These are phyloP conservation scores for Cladosporium sp. DNA, from an alignment of 2,329 filamentous ascomycete genomes.

Conservation along the genomic window DNA sequence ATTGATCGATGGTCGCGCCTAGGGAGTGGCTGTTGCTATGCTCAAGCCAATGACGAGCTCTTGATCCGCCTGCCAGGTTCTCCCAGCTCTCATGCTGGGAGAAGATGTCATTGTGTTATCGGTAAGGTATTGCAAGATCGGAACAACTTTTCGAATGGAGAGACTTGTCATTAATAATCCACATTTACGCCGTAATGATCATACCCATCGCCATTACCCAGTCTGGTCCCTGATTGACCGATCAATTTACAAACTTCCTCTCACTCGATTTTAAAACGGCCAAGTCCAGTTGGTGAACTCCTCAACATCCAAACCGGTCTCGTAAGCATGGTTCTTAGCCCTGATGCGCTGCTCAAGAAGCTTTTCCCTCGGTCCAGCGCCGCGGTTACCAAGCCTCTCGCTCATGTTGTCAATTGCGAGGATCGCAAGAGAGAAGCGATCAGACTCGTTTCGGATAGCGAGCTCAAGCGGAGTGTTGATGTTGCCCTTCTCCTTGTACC, in stretches of 20 bases:
- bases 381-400: conserved; percentile 57
- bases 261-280: conserved; percentile 40
- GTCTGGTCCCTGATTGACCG: too few species aligned
- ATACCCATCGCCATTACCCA: too few species aligned
- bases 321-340: conserved; percentile 61
- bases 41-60: too few species aligned
- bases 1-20: too few species aligned
- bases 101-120: too few species aligned
- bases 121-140: too few species aligned
- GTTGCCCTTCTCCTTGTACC: conserved; percentile 79
- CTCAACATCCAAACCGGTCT: conserved; percentile 65
- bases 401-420: conserved; percentile 67
- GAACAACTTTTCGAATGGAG: too few species aligned
- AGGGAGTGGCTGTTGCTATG: too few species aligned
- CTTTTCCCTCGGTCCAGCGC: conserved; percentile 56
- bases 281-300: conserved; percentile 63
- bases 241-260: not conserved
- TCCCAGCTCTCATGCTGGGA: too few species aligned
- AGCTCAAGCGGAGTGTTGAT: conserved; percentile 77
- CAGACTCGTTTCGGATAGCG: conserved; percentile 71
- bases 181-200: too few species aligned
- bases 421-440: conserved; percentile 72
- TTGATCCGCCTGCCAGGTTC: too few species aligned
- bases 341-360: conserved; percentile 61
- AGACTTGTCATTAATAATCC: too few species aligned